A percentile compares a stretch with the other conserved stretches of the same genome.
phyloP scores from a whole-genome alignment of 768 basidiomycete species.

The Galerina marginata region DNA sequence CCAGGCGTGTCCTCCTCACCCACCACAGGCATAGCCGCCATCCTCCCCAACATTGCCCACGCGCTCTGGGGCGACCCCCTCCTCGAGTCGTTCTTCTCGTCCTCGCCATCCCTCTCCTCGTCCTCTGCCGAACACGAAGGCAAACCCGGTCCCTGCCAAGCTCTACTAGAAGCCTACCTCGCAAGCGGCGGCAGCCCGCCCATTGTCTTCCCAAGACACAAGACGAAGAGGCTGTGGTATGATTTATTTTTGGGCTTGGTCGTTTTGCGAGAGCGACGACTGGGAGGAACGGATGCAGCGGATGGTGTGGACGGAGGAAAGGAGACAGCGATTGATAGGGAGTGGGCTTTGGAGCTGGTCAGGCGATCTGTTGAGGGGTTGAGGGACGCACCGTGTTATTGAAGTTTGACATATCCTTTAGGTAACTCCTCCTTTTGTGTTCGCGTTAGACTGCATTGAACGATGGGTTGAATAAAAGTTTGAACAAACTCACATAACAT shows the following conservation, averaged over 20 bases:
- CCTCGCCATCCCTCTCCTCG: conserved; percentile 46
- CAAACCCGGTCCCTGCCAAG: conserved; percentile 19
- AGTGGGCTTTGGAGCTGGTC: not conserved
- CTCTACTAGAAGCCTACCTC: conserved; percentile 66
- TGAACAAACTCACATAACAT: too few species aligned
- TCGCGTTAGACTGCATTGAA: too few species aligned
- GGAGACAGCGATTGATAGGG: conserved; percentile 15
- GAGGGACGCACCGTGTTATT: too few species aligned
- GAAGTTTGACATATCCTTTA: too few species aligned
- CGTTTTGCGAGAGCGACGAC: conserved; percentile 46
- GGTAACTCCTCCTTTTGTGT: too few species aligned
- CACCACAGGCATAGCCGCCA: conserved; percentile 38
- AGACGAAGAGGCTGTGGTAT: conserved; percentile 81
- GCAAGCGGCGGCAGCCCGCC: conserved; percentile 52
- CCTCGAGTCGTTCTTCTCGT: conserved; percentile 65
- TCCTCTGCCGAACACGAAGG: too few species aligned
- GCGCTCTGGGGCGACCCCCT: conserved; percentile 82
- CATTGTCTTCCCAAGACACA: conserved; percentile 66
- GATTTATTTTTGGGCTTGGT: conserved; percentile 67
- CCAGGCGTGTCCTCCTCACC: not conserved
- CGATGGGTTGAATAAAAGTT: too few species aligned
- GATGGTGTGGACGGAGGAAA: conserved; percentile 35
- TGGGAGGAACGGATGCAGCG: conserved; percentile 12
- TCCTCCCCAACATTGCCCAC: conserved; percentile 55
- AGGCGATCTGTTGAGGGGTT: too few species aligned